phyloP scores from a whole-genome alignment of 179 eudicot genomes.

The Sideroxylon spinosum region DNA sequence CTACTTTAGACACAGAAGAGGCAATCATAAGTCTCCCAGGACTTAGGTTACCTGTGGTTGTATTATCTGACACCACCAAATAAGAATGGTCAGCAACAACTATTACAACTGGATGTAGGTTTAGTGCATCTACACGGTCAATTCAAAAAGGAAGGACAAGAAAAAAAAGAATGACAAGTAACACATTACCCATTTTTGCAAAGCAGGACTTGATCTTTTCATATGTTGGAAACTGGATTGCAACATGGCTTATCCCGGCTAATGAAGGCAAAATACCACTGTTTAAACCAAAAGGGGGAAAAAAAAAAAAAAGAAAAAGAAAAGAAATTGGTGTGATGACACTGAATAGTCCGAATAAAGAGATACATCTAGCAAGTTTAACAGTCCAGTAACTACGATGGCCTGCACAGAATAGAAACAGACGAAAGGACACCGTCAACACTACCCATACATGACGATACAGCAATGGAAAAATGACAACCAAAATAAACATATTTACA shows the following conservation, averaged over 20 bases:
- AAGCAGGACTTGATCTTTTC: constrained; percentile 70
- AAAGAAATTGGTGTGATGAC: constrained; percentile 18
- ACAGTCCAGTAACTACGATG: not conserved
- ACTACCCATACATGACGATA: too few species aligned
- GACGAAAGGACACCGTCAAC: too few species aligned
- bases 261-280: constrained; percentile 95
- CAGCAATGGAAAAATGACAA: too few species aligned
- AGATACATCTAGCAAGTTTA: not conserved
- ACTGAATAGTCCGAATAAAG: not conserved
- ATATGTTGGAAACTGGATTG: constrained; percentile 93
- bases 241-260: constrained; percentile 86
- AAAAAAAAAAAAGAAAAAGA: too few species aligned
- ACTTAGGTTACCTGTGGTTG: constrained; percentile 50
- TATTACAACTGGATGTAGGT: not conserved
- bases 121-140: constrained; percentile 17
- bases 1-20: constrained; percentile 64
- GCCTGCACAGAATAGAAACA: not conserved
- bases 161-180: constrained; percentile 18
- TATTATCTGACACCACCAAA: constrained; percentile 42
- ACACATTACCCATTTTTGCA: constrained; percentile 52
- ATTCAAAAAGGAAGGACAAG: constrained; percentile 23
- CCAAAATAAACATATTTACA: too few species aligned
- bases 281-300: constrained; percentile 31
- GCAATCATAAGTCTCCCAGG: constrained; percentile 73
- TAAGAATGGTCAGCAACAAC: not conserved